Conservation (phyloP, 345 rosid genomes). For the Conringia planisiliqua region DNA sequence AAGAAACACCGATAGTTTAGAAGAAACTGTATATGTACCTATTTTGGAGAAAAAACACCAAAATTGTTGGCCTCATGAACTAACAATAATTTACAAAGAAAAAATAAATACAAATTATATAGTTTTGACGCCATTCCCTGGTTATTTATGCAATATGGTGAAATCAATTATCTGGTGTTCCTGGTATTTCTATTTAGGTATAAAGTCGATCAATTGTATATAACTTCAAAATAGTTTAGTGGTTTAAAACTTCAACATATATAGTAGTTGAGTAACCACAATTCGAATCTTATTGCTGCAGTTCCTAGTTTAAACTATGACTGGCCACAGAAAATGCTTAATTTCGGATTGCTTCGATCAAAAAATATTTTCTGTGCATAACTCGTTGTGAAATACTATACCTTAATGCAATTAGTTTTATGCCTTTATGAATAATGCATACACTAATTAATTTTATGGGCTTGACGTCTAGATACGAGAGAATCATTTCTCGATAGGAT, state of each 20-base stretch:
- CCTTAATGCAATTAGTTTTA: not conserved
- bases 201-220: too few species aligned
- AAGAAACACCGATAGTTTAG: not conserved
- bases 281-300: too few species aligned
- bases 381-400: not conserved
- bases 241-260: not conserved
- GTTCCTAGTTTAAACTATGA: too few species aligned
- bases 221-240: not conserved
- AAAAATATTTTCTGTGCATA: not conserved
- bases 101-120: too few species aligned
- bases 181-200: not conserved
- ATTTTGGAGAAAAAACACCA: not conserved
- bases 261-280: too few species aligned
- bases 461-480: not conserved
- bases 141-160: not conserved
- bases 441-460: not conserved
- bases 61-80: not conserved
- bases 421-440: not conserved
- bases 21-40: not conserved
- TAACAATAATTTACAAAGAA: not conserved
- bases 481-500: conserved; percentile 21
- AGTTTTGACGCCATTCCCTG: not conserved
- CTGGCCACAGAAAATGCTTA: too few species aligned
- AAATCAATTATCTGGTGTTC: not conserved
- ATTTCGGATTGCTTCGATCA: too few species aligned